Base-by-base conservation (phyloP, 1,284 basidiomycete genomes). In the Sphagnurus paluster region DNA sequence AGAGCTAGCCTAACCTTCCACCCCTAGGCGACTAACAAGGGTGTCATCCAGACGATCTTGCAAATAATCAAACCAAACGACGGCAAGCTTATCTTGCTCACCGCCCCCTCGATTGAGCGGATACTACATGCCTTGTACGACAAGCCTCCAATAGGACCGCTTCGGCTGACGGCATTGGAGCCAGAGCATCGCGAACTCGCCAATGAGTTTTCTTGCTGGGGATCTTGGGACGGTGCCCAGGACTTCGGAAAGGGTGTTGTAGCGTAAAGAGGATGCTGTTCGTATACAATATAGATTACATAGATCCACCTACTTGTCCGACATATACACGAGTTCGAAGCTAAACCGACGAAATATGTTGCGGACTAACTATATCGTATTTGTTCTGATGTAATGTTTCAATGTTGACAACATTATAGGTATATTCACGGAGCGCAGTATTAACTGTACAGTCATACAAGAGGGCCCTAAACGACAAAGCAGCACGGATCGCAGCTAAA, bases 151-250 rank as follows among this genome's bases (percentile, higher is more conserved):
- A 39, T 71, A 3, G 71, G 70, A 1, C 69, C 69, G 4, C 50
- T 75, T 21, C 49, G 58, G 17, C 49, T 51, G 42, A 68, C 67
- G 1, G 50, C 61, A 3, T 52, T 74, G 9, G 56, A 63, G 28
- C 62, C 67, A 1, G 59, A 67, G 37, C 69, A 71, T 38, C 61
- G 60, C 0, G 60, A 64, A 42, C 61, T 74, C 5, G 60, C 63
- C 5, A 75, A 74, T 42, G 66, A 68, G 39, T 72, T 73, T 48
- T 67, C 61, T 11, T 69, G 65, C 41, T 74, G 70, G 71, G 70
- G 65, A 5, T 63, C 62, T 21, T 75, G 71, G 70, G 65, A 67
- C 11, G 70, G 66, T 3, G 66, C 66, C 14, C 66, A 70, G 48
- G 44, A 63, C 2, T 63, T 71, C 36, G 65, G 66, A 17, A 48